Conservation (phyloP, 305 asterid genomes). For the Solanum hybrid region DNA sequence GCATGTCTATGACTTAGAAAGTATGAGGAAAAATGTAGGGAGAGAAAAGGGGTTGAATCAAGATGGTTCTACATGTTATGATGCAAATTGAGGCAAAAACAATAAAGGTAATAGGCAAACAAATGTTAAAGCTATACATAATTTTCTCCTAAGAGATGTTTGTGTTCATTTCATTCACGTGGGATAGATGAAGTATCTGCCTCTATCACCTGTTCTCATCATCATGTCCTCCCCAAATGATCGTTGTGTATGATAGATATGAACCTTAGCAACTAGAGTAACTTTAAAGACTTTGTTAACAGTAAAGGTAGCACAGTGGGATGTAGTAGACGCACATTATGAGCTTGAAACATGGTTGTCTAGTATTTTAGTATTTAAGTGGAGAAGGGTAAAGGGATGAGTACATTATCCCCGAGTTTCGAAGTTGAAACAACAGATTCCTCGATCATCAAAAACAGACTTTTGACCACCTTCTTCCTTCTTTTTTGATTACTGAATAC, state of each 20-base stretch:
- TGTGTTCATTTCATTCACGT: neutral
- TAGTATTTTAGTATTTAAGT: too few relatives aligned
- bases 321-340: too few relatives aligned
- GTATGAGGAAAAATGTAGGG: neutral
- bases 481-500: too few relatives aligned
- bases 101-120: neutral
- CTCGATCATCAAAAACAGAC: too few relatives aligned
- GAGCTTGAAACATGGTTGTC: too few relatives aligned
- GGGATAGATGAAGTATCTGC: neutral
- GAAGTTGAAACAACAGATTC: too few relatives aligned
- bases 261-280: neutral
- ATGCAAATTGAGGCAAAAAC: neutral
- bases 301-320: too few relatives aligned
- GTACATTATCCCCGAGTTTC: too few relatives aligned
- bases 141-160: neutral
- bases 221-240: neutral
- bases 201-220: neutral
- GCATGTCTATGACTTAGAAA: neutral
- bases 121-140: neutral
- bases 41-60: neutral
- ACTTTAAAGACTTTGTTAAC: neutral
- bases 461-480: too few relatives aligned
- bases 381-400: too few relatives aligned
- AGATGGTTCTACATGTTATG: neutral
- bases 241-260: neutral